These are phyloP conservation scores for Salix dunnii DNA, from an alignment of 345 rosid species.

Conservation along the genomic window DNA sequence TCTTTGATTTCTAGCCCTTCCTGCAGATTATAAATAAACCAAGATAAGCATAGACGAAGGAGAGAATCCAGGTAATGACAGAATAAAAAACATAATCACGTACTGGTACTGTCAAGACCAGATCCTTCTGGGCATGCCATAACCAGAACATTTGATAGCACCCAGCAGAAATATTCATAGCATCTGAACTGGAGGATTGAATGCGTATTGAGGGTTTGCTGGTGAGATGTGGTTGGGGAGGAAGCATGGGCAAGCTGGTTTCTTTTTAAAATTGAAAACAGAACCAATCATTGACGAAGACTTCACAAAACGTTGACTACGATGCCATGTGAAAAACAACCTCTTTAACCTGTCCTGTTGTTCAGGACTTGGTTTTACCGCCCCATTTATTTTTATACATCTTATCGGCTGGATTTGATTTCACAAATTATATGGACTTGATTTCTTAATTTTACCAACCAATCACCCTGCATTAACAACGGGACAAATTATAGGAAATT, in stretches of 20 bases:
- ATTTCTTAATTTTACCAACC: no score
- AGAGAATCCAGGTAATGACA: background rate
- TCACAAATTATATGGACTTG: no score
- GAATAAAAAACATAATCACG: background rate
- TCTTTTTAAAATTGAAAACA: background rate
- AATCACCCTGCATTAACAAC: no score
- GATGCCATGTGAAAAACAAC: background rate
- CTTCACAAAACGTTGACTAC: background rate
- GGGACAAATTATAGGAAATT: no score
- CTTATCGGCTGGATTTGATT: background rate
- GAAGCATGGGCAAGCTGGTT: background rate
- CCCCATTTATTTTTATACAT: background rate
- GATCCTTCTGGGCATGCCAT: background rate
- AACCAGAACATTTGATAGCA: background rate
- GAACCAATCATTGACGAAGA: background rate
- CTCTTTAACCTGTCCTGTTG: background rate
- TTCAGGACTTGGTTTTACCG: background rate
- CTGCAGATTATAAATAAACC: no score
- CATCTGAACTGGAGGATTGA: background rate
- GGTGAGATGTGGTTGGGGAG: background rate
- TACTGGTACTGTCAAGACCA: background rate
- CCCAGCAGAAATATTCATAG: background rate
- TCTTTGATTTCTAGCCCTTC: background rate
- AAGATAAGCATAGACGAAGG: background rate
- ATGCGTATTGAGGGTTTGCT: background rate